These are phyloP conservation scores for Fusarium sp. DNA, from an alignment of 2,329 filamentous ascomycete species.

Conservation along the genomic window DNA sequence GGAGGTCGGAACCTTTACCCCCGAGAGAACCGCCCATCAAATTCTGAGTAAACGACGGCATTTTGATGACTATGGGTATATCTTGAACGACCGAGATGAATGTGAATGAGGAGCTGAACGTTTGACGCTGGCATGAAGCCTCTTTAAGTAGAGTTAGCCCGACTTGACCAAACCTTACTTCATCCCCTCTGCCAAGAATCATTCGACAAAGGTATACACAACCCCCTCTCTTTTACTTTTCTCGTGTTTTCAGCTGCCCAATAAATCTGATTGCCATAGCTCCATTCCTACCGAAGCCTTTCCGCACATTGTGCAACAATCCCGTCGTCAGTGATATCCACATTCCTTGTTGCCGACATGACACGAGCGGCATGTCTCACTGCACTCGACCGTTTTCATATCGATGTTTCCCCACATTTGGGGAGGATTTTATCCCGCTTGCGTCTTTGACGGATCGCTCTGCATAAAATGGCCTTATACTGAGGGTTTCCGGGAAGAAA, in stretches of 20 bases:
- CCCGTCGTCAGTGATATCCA: background rate
- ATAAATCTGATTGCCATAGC: background rate
- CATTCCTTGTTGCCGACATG: background rate
- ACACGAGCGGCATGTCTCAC: background rate
- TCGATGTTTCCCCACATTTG: background rate
- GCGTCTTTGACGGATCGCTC: background rate
- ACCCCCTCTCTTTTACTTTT: background rate
- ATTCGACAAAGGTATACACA: background rate
- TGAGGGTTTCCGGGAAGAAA: background rate
- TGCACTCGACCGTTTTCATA: background rate
- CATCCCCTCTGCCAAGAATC: background rate
- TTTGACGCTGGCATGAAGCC: background rate
- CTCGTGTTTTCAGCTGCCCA: background rate
- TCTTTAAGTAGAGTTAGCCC: background rate
- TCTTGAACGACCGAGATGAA: background rate
- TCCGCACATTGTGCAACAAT: background rate
- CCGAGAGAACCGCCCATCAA: background rate
- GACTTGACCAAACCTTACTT: background rate
- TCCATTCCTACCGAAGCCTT: background rate
- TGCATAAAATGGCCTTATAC: background rate
- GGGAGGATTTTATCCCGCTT: background rate
- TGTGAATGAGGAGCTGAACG: background rate
- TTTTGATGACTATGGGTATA: background rate
- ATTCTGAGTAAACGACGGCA: background rate
- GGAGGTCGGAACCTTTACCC: background rate